A percentile compares a stretch with the other conserved stretches of the same genome.
Conservation (phyloP, 306 rosid species). For the Canavalia gladiata region DNA sequence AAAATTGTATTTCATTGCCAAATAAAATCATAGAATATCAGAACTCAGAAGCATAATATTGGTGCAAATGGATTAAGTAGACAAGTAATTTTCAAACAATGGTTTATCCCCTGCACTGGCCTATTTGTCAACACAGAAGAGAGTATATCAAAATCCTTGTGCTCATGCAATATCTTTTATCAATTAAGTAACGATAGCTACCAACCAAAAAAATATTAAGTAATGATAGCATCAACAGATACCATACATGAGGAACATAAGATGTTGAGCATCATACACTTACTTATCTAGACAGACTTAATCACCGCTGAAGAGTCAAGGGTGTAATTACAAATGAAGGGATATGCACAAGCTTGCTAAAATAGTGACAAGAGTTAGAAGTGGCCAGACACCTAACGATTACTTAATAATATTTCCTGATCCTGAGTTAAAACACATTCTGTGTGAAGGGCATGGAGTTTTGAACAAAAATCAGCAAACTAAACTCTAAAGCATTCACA, state of each 20-base stretch:
- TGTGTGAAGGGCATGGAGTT: not conserved
- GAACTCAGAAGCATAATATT: not conserved
- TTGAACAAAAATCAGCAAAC: not conserved
- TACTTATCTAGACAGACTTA: constrained; percentile 16
- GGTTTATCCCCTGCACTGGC: constrained; percentile 1
- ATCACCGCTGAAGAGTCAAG: not conserved
- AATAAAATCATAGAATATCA: constrained; percentile 1
- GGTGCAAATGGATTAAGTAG: constrained; percentile 4
- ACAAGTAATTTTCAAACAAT: constrained; percentile 11
- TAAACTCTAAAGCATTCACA: constrained; percentile 30
- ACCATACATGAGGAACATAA: not conserved
- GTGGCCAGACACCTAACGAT: not conserved
- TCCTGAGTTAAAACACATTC: not conserved
- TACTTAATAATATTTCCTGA: not conserved
- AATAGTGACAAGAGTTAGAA: not conserved
- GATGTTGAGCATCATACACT: not conserved
- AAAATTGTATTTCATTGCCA: constrained; percentile 24
- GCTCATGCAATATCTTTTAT: constrained; percentile 23
- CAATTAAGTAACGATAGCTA: constrained; percentile 27
- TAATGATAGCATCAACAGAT: constrained; percentile 29
- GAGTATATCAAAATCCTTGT: not conserved
- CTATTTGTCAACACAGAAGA: constrained; percentile 1
- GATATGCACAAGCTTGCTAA: not conserved
- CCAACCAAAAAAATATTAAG: not conserved
- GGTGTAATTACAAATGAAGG: not conserved